phyloP scores from a whole-genome alignment of 345 rosid genomes.

The Gossypium thurberi region DNA sequence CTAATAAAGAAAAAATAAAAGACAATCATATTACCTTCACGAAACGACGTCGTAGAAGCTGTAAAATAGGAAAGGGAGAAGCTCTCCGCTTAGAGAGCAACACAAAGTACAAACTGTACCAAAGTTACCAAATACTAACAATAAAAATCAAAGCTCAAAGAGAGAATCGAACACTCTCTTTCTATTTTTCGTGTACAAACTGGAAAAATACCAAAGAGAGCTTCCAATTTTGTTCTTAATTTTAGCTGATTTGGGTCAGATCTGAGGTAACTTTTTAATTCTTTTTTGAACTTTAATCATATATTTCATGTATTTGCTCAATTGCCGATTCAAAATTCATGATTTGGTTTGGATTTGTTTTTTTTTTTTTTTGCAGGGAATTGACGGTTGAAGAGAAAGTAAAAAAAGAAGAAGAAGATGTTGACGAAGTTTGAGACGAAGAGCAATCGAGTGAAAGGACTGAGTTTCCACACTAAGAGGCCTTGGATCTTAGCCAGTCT shows the following conservation, averaged over 20 bases:
- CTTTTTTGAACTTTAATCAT: background rate
- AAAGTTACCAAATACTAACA: background rate
- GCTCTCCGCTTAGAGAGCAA: background rate
- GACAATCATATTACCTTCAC: background rate
- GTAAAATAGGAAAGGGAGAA: background rate
- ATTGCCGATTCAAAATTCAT: background rate
- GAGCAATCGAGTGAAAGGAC: slow-evolving; percentile 95
- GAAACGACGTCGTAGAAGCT: background rate
- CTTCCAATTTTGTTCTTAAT: background rate
- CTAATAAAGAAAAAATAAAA: no score
- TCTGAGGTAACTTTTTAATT: background rate
- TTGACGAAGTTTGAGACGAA: slow-evolving; percentile 95
- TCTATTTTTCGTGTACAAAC: background rate
- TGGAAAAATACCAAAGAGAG: background rate
- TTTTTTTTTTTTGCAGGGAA: slow-evolving; percentile 20
- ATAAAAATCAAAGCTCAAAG: background rate
- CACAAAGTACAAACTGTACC: background rate
- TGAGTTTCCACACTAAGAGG: slow-evolving; percentile 87
- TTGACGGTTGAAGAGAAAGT: slow-evolving; percentile 20
- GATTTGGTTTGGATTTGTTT: background rate
- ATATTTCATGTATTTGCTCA: background rate
- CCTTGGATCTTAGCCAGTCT: slow-evolving; percentile 99
- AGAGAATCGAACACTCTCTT: background rate
- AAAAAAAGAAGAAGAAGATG: slow-evolving; percentile 47
- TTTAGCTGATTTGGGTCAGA: background rate